phyloP scores from a whole-genome alignment of 2,329 filamentous ascomycete species.

The Fusarium camptoceras region DNA sequence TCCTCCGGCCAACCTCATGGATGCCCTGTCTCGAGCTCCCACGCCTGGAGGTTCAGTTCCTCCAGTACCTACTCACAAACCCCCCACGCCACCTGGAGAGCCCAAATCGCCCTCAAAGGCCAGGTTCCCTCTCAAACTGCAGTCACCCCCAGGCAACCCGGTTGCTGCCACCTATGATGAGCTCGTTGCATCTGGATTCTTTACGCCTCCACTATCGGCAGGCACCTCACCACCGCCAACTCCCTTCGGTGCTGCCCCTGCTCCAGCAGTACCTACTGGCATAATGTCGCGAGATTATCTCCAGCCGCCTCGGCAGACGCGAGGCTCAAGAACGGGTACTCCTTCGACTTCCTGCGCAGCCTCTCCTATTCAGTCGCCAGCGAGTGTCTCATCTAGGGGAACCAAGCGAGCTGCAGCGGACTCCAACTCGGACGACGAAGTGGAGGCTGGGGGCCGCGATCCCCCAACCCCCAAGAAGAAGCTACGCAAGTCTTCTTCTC shows the following conservation, averaged over 20 bases:
- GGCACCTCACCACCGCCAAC: constrained; percentile 28
- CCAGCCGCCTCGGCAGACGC: constrained; percentile 43
- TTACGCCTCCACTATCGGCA: constrained; percentile 39
- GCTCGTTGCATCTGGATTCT: constrained; percentile 45
- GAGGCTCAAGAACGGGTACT: constrained; percentile 44
- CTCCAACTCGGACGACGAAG: constrained; percentile 52
- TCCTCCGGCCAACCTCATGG: constrained; percentile 11
- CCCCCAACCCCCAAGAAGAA: constrained; percentile 59
- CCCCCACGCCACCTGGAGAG: constrained; percentile 13
- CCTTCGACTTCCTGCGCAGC: constrained; percentile 35
- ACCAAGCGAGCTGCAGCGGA: constrained; percentile 62
- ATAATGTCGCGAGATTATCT: constrained; percentile 33
- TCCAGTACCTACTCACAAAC: constrained; percentile 8
- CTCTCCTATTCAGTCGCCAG: constrained; percentile 49
- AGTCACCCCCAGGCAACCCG: constrained; percentile 21
- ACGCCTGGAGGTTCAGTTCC: constrained; percentile 27
- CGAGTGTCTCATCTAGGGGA: constrained; percentile 57
- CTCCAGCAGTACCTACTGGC: constrained; percentile 32
- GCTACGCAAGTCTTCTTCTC: constrained; percentile 63
- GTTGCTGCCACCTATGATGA: constrained; percentile 43
- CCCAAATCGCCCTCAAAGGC: constrained; percentile 31
- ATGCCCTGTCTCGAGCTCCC: constrained; percentile 31
- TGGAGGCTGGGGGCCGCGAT: constrained; percentile 36
- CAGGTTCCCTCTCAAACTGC: constrained; percentile 22
- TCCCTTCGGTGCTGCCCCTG: constrained; percentile 36